Base-by-base conservation (phyloP, 176 grass and related monocot species). In the Stipa capillata region DNA sequence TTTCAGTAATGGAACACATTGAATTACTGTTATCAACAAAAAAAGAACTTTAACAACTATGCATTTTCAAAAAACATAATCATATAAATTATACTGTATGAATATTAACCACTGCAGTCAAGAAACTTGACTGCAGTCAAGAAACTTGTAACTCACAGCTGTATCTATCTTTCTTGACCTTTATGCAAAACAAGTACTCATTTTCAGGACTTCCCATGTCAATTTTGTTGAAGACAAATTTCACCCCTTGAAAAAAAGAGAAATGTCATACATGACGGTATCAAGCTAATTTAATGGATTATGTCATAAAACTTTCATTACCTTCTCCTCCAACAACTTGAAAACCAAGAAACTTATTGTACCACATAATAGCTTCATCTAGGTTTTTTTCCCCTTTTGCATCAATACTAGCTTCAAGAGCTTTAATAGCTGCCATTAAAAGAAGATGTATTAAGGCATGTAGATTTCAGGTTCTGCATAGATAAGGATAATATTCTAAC, bases 151-250 rank as follows among this genome's bases (percentile, higher is more conserved):
- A 85, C 88, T 93, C 85, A 93, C 94, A 56, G 16, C 47, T 86
- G 85, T 90, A 93, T 81, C 65, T 88, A 79, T 87, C 80, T 67
- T 87, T 78, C 21, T 80, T 64, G 52, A 93, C 65, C 52, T 82
- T 90, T 76, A 97, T 81, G 67, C 51, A 87, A 85, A 93, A 93
- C 14, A 81, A 89, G 60, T 85, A 93, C 55, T 93, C 88, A 73
- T 83, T 71, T 48, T 89, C 85, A 80, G 80, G 80, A 62, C 64
- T 86, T 44, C 47, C 85, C 25, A 59, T 5, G 74, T 91, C 88
- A 84, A 93, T 73, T 85, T 93, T 97, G 88, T 76, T 83, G 83
- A 93, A 97, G 66, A 93, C 74, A 36, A 97, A 97, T 86, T 71
- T 89, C 51, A 93, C 85, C 6, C 93, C 93, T 93, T 73, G 23